phyloP scores from a whole-genome alignment of 2,329 filamentous ascomycete species.

The Sclerotinia borealis region DNA sequence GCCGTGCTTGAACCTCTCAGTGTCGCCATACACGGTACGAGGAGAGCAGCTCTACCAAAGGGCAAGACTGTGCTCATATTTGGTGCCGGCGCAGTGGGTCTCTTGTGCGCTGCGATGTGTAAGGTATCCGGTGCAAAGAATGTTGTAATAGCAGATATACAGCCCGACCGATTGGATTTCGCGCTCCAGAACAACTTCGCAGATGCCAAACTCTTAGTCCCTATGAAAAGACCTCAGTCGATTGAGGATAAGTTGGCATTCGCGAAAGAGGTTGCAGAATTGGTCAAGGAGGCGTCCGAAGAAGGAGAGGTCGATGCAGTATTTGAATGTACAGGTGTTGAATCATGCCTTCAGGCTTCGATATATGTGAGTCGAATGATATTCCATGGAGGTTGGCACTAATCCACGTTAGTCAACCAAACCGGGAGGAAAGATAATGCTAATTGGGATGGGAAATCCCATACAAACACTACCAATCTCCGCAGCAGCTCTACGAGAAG shows the following conservation, averaged over 20 bases:
- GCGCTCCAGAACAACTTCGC: conserved; percentile 42
- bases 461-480: conserved; percentile 70
- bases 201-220: conserved; percentile 29
- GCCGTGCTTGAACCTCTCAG: conserved; percentile 85
- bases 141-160: conserved; percentile 90
- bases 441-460: conserved; percentile 75
- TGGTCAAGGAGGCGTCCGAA: conserved; percentile 50
- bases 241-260: conserved; percentile 32
- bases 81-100: conserved; percentile 87
- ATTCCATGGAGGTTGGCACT: conserved; percentile 18
- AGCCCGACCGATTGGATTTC: conserved; percentile 78
- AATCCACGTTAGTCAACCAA: conserved; percentile 44
- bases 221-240: conserved; percentile 27
- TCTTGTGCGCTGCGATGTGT: conserved; percentile 39
- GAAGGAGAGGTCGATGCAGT: conserved; percentile 57
- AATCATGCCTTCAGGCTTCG: conserved; percentile 49
- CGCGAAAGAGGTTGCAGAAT: conserved; percentile 33
- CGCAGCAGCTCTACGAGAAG: conserved; percentile 65
- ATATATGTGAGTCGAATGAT: conserved; percentile 57
- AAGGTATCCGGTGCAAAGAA: conserved; percentile 77
- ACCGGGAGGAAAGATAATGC: conserved; percentile 65
- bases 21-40: conserved; percentile 82
- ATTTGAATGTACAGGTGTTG: conserved; percentile 55
- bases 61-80: conserved; percentile 84
- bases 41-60: conserved; percentile 70